Conservation (phyloP, 441 rosid species). For the Biscutella laevigata region DNA sequence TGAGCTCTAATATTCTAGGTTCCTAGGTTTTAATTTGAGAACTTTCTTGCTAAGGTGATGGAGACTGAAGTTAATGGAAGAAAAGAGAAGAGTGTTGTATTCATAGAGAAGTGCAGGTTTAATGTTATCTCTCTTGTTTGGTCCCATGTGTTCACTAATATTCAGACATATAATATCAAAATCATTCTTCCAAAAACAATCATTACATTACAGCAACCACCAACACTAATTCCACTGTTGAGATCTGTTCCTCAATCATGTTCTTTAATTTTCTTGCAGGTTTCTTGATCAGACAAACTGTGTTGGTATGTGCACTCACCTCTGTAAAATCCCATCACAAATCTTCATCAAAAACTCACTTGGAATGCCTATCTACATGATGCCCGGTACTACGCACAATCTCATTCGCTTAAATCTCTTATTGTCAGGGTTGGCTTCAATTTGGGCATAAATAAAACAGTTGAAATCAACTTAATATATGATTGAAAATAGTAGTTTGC, state of each 20-base stretch:
- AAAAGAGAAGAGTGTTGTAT: constrained; percentile 73
- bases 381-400: constrained; percentile 53
- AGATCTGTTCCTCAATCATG: constrained; percentile 17
- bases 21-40: neutral
- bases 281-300: constrained; percentile 81
- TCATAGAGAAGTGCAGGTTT: constrained; percentile 85
- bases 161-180: constrained; percentile 25
- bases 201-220: constrained; percentile 30
- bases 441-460: neutral
- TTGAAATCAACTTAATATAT: constrained; percentile 9
- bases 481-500: constrained; percentile 40
- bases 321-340: constrained; percentile 75
- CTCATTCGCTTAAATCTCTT: neutral
- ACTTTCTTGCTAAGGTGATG: constrained; percentile 44
- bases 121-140: constrained; percentile 18
- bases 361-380: constrained; percentile 86
- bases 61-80: constrained; percentile 71
- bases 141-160: constrained; percentile 32
- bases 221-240: neutral
- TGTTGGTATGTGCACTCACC: constrained; percentile 84
- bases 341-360: constrained; percentile 64
- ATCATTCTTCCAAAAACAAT: constrained; percentile 21
- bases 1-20: too few species aligned
- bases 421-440: neutral
- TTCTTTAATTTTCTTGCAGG: constrained; percentile 33